A percentile compares a stretch with the other conserved stretches of the same genome.
These are phyloP conservation scores for Colletotrichum spinosum DNA, from an alignment of 2,329 filamentous ascomycete species.

Conservation along the genomic window DNA sequence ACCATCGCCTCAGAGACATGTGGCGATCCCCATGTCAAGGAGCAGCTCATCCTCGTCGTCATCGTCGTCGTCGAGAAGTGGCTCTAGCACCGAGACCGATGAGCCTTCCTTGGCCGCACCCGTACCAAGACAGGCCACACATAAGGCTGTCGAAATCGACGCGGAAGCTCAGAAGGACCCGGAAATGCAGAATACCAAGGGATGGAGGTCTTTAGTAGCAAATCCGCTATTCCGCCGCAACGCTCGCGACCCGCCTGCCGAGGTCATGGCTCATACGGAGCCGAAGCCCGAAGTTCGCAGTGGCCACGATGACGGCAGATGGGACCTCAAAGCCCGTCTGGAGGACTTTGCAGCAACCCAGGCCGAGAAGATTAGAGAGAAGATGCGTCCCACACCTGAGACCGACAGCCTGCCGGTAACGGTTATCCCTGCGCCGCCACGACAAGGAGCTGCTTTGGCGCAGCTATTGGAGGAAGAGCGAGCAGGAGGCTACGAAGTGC, in stretches of 20 bases:
- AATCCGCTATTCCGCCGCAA: conserved; percentile 44
- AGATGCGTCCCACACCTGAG: conserved; percentile 64
- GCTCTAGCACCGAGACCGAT: conserved; percentile 41
- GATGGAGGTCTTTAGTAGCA: conserved; percentile 48
- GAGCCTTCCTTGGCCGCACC: conserved; percentile 30
- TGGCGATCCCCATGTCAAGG: conserved; percentile 12
- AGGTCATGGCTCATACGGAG: conserved; percentile 27
- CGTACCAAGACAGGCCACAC: conserved; percentile 28
- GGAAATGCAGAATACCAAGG: conserved; percentile 36
- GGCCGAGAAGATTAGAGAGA: conserved; percentile 70
- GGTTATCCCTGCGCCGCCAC: conserved; percentile 71
- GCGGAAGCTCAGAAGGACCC: conserved; percentile 42
- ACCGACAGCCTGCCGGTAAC: conserved; percentile 68
- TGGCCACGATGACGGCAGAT: conserved; percentile 51
- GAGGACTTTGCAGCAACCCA: conserved; percentile 72
- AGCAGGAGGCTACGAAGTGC: conserved; percentile 6
- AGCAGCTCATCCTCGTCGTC: conserved; percentile 12
- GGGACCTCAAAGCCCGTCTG: conserved; percentile 68
- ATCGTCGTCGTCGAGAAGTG: conserved; percentile 11
- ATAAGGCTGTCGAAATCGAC: conserved; percentile 39
- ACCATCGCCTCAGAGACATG: conserved; percentile 18
- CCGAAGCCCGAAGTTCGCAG: conserved; percentile 32
- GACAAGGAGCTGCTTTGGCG: conserved; percentile 67
- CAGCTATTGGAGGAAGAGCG: conserved; percentile 67
- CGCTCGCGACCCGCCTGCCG: conserved; percentile 29